Conservation (phyloP, 2,329 filamentous ascomycete genomes). For the Alternaria sp. region DNA sequence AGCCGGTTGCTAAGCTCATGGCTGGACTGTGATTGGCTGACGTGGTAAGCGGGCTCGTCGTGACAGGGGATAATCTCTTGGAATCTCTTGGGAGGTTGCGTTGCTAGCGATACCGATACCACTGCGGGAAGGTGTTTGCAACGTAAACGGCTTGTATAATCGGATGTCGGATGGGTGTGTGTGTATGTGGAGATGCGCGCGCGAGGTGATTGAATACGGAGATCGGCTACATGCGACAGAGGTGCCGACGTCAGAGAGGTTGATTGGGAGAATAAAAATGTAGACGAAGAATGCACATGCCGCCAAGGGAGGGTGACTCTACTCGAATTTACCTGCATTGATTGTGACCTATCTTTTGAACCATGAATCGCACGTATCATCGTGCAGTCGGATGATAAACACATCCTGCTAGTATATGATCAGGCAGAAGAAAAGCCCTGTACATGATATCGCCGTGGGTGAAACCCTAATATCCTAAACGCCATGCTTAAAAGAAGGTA, state of each 20-base stretch:
- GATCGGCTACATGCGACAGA: background rate
- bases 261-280: background rate
- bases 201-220: background rate
- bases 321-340: slow-evolving; percentile 8
- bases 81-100: slow-evolving; percentile 2
- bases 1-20: background rate
- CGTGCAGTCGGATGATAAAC: slow-evolving; percentile 5
- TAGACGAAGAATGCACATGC: background rate
- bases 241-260: background rate
- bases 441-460: slow-evolving; percentile 6
- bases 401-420: slow-evolving; percentile 1
- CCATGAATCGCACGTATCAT: slow-evolving; percentile 12
- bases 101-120: background rate
- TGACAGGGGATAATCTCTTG: slow-evolving; percentile 4
- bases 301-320: background rate
- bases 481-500: slow-evolving; percentile 26
- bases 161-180: background rate
- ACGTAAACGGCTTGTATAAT: background rate
- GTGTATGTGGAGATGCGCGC: background rate
- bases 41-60: slow-evolving; percentile 1
- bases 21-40: slow-evolving; percentile 9
- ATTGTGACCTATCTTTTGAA: slow-evolving; percentile 3
- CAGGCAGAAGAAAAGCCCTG: slow-evolving; percentile 3
- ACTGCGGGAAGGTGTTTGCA: background rate
- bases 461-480: slow-evolving; percentile 24